These are phyloP conservation scores for Monilinia fructigena DNA, from an alignment of 2,329 filamentous ascomycete genomes.

Conservation along the genomic window DNA sequence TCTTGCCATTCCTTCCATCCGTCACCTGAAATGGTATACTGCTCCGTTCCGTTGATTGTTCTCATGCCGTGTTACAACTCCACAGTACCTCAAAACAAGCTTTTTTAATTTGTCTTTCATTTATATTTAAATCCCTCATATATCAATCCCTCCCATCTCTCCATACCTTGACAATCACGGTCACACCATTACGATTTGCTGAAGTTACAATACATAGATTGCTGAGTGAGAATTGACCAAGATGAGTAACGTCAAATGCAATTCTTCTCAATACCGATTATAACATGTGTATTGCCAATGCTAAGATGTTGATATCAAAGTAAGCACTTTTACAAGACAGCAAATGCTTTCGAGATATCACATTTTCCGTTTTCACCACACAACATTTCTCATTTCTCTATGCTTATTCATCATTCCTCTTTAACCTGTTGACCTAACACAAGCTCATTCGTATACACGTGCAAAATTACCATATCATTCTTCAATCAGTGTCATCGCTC, in stretches of 20 bases:
- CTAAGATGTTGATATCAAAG: slow-evolving; percentile 6
- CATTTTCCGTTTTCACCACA: neutral
- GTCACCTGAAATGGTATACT: neutral
- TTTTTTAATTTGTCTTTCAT: slow-evolving; percentile 11
- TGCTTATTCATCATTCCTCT: neutral
- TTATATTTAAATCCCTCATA: slow-evolving; percentile 18
- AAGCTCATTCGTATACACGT: slow-evolving; percentile 9
- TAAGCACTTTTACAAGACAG: neutral
- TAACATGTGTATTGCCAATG: neutral
- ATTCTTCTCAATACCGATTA: neutral
- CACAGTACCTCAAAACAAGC: slow-evolving; percentile 13
- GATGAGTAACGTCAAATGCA: neutral
- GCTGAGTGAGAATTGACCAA: slow-evolving; percentile 8
- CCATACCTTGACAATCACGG: neutral
- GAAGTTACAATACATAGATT: neutral
- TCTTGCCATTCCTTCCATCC: neutral
- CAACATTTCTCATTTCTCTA: slow-evolving; percentile 3
- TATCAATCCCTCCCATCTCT: slow-evolving; percentile 7
- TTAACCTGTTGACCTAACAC: neutral
- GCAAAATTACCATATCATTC: neutral
- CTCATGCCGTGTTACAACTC: neutral
- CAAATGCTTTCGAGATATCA: neutral
- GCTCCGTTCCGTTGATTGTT: neutral
- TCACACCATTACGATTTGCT: neutral
- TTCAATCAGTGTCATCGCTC: neutral